phyloP scores from a whole-genome alignment of 2,329 filamentous ascomycete genomes.

The Plenodomus biglobosus region DNA sequence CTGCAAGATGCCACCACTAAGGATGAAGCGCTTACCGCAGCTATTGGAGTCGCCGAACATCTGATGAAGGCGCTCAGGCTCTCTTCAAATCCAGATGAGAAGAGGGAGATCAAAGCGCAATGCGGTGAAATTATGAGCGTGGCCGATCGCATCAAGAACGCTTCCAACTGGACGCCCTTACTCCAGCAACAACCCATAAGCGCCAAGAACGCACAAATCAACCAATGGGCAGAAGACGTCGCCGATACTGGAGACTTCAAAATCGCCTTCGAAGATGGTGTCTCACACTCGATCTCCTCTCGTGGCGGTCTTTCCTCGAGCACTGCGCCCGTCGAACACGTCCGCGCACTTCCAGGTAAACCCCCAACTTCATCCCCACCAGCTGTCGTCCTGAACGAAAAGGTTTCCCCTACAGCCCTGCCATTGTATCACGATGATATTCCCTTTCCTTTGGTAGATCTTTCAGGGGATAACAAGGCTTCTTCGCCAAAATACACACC shows the following conservation, averaged over 20 bases:
- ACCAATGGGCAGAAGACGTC: conserved; percentile 28
- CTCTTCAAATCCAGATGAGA: conserved; percentile 63
- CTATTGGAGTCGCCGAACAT: conserved; percentile 75
- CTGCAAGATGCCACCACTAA: conserved; percentile 56
- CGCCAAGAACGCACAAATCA: conserved; percentile 18
- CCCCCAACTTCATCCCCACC: conserved; percentile 11
- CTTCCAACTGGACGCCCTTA: conserved; percentile 27
- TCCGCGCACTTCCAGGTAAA: conserved; percentile 19
- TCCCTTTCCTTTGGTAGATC: conserved; percentile 9
- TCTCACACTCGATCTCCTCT: conserved; percentile 9
- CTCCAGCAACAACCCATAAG: conserved; percentile 6
- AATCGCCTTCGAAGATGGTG: conserved; percentile 1
- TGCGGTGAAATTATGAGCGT: conserved; percentile 68
- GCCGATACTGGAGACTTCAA: conserved; percentile 7
- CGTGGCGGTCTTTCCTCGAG: conserved; percentile 10
- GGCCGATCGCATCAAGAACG: conserved; percentile 73
- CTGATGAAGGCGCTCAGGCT: conserved; percentile 76
- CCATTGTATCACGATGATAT: background rate
- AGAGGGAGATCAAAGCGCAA: conserved; percentile 65
- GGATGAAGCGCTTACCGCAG: conserved; percentile 69
- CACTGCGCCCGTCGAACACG: conserved; percentile 2
- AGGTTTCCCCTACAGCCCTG: background rate
- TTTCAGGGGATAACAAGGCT: conserved; percentile 4
- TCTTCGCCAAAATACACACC: background rate
- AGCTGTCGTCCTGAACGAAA: background rate